phyloP scores from a whole-genome alignment of 495 filamentous ascomycete species.

The Penicillium dipodomyicola region DNA sequence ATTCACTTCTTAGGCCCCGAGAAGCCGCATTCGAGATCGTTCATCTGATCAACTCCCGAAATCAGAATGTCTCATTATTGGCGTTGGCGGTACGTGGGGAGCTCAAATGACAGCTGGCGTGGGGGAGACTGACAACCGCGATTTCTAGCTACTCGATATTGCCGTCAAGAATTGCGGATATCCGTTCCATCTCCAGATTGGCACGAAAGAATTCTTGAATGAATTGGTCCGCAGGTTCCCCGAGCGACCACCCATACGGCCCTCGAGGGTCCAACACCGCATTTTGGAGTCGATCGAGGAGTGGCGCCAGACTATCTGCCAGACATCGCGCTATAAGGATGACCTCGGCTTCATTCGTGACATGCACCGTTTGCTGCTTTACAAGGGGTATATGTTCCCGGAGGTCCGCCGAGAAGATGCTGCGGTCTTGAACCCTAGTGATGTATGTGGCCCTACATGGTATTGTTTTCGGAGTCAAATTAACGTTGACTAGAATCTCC shows the following conservation, averaged over 20 bases:
- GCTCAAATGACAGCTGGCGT: slow-evolving; percentile 18
- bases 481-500: slow-evolving; percentile 68
- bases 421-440: slow-evolving; percentile 94
- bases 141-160: slow-evolving; percentile 80
- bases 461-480: slow-evolving; percentile 10
- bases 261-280: slow-evolving; percentile 82
- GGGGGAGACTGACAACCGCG: slow-evolving; percentile 26
- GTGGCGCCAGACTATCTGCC: slow-evolving; percentile 97
- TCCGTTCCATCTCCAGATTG: slow-evolving; percentile 97
- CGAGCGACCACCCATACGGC: slow-evolving; percentile 82
- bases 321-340: slow-evolving; percentile 95
- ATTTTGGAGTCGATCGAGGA: slow-evolving; percentile 97
- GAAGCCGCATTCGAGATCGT: slow-evolving; percentile 95
- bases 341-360: slow-evolving; percentile 95
- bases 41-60: slow-evolving; percentile 91
- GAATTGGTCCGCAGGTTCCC: slow-evolving; percentile 96
- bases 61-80: slow-evolving; percentile 88
- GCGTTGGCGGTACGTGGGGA: slow-evolving; percentile 63
- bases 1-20: slow-evolving; percentile 59
- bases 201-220: slow-evolving; percentile 97
- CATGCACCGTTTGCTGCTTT: slow-evolving; percentile 93
- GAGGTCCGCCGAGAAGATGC: slow-evolving; percentile 91
- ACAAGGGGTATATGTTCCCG: slow-evolving; percentile 95
- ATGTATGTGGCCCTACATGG: slow-evolving; percentile 59
- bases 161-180: slow-evolving; percentile 99